Evolutionary conservation across 2,329 filamentous ascomycete genomes (phyloP).

Genomic region (Apiospora sp.): DNA sequence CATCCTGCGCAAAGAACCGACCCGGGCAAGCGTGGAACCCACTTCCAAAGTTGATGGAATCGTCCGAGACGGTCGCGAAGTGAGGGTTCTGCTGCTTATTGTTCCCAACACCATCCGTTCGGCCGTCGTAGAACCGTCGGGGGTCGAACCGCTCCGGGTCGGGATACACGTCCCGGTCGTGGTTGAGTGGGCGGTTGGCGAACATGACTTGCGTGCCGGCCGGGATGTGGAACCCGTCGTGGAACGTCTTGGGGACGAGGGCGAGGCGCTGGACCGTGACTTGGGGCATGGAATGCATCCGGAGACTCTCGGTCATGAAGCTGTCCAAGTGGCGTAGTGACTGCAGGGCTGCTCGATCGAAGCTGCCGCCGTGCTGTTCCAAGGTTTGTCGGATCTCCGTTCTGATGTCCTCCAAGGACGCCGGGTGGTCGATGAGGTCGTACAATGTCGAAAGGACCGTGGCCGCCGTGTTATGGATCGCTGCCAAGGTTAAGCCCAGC

Average conservation of each 20-base stretch:
- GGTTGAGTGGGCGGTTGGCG: neutral
- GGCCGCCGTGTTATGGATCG: neutral
- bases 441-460: neutral
- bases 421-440: neutral
- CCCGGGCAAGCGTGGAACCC: neutral
- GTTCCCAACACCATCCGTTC: neutral
- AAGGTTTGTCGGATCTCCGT: neutral
- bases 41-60: neutral
- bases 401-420: neutral
- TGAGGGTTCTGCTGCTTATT: neutral
- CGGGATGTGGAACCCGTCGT: conserved; percentile 21
- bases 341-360: neutral
- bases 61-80: neutral
- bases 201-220: conserved; percentile 21
- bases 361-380: neutral
- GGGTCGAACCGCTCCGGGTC: conserved; percentile 18
- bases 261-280: conserved; percentile 21
- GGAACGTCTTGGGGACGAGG: neutral
- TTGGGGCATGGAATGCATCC: neutral
- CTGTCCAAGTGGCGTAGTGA: neutral
- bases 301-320: neutral
- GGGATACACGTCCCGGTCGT: conserved; percentile 1
- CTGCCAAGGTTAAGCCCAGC: neutral
- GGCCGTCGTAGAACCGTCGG: neutral
- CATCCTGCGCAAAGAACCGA: conserved; percentile 16